Evolutionary conservation across 805 yeast genomes (phyloP).

Genomic region (Sugiyamaella qingdaonensis): DNA sequence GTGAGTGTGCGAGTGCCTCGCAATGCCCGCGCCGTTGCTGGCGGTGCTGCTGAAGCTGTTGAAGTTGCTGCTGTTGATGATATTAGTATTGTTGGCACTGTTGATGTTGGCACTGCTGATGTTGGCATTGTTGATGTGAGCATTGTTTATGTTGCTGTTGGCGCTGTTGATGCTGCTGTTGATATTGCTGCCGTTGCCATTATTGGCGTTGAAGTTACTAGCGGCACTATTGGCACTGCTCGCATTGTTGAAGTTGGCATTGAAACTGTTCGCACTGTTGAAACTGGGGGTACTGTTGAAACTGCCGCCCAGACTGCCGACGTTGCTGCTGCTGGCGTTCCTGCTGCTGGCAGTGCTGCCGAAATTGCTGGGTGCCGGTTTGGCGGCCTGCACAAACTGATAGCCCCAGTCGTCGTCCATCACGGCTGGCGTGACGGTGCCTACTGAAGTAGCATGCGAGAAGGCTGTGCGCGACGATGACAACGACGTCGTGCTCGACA

Average conservation of each 20-base stretch:
- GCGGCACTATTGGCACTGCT: too few relatives aligned
- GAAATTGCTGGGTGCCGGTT: neutral
- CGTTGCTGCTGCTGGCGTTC: too few relatives aligned
- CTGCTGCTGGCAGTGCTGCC: neutral
- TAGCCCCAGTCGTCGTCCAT: neutral
- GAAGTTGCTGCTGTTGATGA: too few relatives aligned
- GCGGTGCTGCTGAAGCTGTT: too few relatives aligned
- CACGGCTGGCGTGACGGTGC: neutral
- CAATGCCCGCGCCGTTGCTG: too few relatives aligned
- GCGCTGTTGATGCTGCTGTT: neutral
- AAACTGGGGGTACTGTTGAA: too few relatives aligned
- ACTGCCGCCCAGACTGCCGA: too few relatives aligned
- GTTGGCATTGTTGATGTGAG: neutral
- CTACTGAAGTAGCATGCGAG: neutral
- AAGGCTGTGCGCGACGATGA: constrained; percentile 4
- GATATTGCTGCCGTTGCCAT: neutral
- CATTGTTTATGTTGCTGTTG: neutral
- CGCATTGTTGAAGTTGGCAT: too few relatives aligned
- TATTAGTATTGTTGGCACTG: too few relatives aligned
- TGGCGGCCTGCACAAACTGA: neutral
- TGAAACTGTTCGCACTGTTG: too few relatives aligned
- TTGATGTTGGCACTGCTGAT: neutral
- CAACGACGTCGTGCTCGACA: constrained; percentile 3
- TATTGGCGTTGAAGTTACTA: too few relatives aligned
- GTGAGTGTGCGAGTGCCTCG: too few relatives aligned